Percentiles rank a stretch among this genome's conserved stretches.
phyloP scores from a whole-genome alignment of 2,329 filamentous ascomycete species.

The Colletotrichum lindemuthianum region DNA sequence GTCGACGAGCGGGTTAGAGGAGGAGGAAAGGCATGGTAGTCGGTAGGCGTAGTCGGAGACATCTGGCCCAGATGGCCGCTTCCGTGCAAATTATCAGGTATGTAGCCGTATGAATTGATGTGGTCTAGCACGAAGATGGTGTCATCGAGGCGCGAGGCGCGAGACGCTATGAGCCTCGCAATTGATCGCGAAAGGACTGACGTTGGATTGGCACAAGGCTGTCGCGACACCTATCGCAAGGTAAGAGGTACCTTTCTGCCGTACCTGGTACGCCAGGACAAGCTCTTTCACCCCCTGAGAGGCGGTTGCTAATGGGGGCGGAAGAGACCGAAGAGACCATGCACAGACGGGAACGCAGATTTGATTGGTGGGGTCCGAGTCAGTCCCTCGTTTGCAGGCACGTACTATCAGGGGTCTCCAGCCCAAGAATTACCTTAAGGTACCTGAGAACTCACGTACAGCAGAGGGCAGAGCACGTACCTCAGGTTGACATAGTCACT shows the following conservation, averaged over 20 bases:
- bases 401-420: background rate
- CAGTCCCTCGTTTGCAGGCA: background rate
- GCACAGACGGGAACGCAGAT: constrained; percentile 27
- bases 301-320: background rate
- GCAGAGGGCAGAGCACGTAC: background rate
- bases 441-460: too few species aligned
- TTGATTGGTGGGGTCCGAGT: constrained; percentile 27
- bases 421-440: background rate
- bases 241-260: too few species aligned
- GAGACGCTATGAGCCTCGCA: constrained; percentile 30
- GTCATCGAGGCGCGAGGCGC: constrained; percentile 7
- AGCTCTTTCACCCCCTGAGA: background rate
- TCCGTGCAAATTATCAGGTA: background rate
- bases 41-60: constrained; percentile 34
- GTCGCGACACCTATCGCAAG: background rate
- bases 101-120: background rate
- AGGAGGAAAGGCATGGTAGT: constrained; percentile 36
- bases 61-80: constrained; percentile 16
- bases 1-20: constrained; percentile 53
- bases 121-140: background rate
- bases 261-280: background rate
- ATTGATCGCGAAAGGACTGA: constrained; percentile 16
- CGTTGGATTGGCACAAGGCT: constrained; percentile 18
- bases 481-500: background rate
- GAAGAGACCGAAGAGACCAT: constrained; percentile 14